Percentiles rank a stretch among this genome's conserved stretches.
Conservation (phyloP, 768 basidiomycete genomes). For the Russula olivacea region DNA sequence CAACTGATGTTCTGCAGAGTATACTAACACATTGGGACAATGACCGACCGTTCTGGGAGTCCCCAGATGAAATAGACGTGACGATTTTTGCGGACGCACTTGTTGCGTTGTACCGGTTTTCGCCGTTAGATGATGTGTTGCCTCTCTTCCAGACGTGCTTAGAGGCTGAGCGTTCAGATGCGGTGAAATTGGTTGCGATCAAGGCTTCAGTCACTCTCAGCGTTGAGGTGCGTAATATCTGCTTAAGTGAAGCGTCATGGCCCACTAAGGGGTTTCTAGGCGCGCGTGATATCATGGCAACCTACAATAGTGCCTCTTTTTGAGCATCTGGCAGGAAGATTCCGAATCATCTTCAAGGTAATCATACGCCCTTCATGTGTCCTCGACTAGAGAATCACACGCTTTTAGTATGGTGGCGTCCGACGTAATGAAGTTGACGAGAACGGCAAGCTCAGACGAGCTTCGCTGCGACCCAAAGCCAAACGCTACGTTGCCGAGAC, state of each 20-base stretch:
- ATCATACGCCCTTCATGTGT: conserved; percentile 10
- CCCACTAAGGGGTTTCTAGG: conserved; percentile 34
- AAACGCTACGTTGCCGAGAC: conserved; percentile 53
- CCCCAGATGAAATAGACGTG: conserved; percentile 65
- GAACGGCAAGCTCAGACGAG: conserved; percentile 48
- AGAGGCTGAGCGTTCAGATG: conserved; percentile 73
- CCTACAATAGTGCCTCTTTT: conserved; percentile 46
- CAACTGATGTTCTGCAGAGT: conserved; percentile 26
- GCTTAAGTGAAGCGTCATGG: not conserved
- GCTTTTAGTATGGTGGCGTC: conserved; percentile 41
- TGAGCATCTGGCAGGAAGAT: conserved; percentile 40
- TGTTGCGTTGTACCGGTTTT: conserved; percentile 63
- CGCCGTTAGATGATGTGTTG: conserved; percentile 55
- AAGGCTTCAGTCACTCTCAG: conserved; percentile 65
- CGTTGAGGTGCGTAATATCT: conserved; percentile 49
- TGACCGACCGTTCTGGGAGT: conserved; percentile 61
- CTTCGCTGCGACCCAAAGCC: conserved; percentile 53
- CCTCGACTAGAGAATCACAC: not conserved
- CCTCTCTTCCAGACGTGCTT: conserved; percentile 59
- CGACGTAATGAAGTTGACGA: conserved; percentile 59
- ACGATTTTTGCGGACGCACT: conserved; percentile 70
- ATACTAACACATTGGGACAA: conserved; percentile 33
- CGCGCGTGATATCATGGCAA: conserved; percentile 52
- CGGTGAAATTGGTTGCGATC: conserved; percentile 71
- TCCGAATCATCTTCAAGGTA: conserved; percentile 55